phyloP scores from a whole-genome alignment of 768 basidiomycete genomes.

The Coprinopsis cinerea region DNA sequence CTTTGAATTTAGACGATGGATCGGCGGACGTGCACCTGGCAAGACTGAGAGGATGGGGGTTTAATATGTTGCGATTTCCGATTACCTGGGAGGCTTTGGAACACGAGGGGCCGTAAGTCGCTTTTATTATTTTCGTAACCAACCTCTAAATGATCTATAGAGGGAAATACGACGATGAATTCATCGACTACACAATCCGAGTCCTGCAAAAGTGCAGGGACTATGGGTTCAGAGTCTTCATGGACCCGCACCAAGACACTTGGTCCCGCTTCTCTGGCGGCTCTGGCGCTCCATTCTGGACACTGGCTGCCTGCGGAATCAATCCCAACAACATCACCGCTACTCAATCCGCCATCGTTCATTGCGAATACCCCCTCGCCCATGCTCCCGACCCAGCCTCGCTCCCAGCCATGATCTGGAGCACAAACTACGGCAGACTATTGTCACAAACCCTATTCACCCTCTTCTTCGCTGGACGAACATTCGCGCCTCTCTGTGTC shows the following conservation, averaged over 20 bases:
- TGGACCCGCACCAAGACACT: slow-evolving; percentile 95
- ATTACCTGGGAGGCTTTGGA: slow-evolving; percentile 96
- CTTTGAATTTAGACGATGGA: slow-evolving; percentile 80
- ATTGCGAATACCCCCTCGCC: slow-evolving; percentile 78
- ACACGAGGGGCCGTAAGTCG: slow-evolving; percentile 88
- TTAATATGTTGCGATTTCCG: slow-evolving; percentile 77
- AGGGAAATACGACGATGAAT: slow-evolving; percentile 84
- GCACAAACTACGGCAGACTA: slow-evolving; percentile 90
- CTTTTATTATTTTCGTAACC: slow-evolving; percentile 4
- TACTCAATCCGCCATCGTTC: slow-evolving; percentile 81
- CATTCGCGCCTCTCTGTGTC: slow-evolving; percentile 86
- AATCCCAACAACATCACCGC: slow-evolving; percentile 80
- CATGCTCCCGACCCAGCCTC: slow-evolving; percentile 59
- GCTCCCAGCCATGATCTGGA: slow-evolving; percentile 95
- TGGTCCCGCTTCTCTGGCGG: slow-evolving; percentile 96
- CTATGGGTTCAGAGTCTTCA: slow-evolving; percentile 85
- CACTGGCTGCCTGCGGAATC: slow-evolving; percentile 83
- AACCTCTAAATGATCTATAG: slow-evolving; percentile 32
- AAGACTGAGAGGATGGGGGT: slow-evolving; percentile 90
- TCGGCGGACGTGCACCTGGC: slow-evolving; percentile 81
- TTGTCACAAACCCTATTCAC: slow-evolving; percentile 88
- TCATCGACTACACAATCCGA: slow-evolving; percentile 85
- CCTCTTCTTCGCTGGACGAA: slow-evolving; percentile 87
- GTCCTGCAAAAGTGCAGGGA: slow-evolving; percentile 89
- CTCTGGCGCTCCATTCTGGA: slow-evolving; percentile 94